These are phyloP conservation scores for Neopestalotiopsis sp. DNA, from an alignment of 2,329 filamentous ascomycete genomes.

Conservation along the genomic window DNA sequence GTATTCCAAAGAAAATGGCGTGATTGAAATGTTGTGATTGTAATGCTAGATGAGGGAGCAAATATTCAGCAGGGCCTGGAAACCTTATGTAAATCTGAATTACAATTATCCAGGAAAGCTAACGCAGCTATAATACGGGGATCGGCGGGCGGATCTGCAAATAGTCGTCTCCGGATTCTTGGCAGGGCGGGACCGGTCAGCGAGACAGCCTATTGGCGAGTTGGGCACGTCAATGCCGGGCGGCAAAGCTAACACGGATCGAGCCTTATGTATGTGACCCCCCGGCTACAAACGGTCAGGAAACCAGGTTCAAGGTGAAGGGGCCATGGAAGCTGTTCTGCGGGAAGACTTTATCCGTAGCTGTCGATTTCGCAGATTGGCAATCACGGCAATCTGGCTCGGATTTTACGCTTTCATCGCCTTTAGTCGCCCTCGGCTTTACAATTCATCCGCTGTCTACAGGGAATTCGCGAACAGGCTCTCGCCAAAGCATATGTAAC, in stretches of 20 bases:
- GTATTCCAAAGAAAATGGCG: not conserved
- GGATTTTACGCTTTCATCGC: not conserved
- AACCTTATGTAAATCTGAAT: not conserved
- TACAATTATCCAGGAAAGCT: not conserved
- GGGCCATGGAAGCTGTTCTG: not conserved
- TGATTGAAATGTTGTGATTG: not conserved
- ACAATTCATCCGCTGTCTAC: not conserved
- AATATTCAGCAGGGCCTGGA: not conserved
- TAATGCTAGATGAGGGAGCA: not conserved
- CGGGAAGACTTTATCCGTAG: not conserved
- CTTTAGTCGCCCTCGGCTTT: not conserved
- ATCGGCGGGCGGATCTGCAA: not conserved
- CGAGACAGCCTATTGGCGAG: not conserved
- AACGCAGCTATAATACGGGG: conserved; percentile 7
- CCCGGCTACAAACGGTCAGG: not conserved
- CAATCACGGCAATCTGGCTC: not conserved
- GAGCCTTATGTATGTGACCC: not conserved
- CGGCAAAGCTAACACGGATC: not conserved
- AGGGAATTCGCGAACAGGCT: not conserved
- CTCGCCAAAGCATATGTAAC: not conserved
- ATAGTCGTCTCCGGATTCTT: not conserved
- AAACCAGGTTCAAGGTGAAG: not conserved
- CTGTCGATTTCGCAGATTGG: not conserved
- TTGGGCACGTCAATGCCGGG: not conserved
- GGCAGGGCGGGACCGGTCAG: conserved; percentile 7